Evolutionary conservation across 129 eudicot species (phyloP), one percentile per base, ranked within the genome.

Genomic region (Centella asiatica): DNA sequence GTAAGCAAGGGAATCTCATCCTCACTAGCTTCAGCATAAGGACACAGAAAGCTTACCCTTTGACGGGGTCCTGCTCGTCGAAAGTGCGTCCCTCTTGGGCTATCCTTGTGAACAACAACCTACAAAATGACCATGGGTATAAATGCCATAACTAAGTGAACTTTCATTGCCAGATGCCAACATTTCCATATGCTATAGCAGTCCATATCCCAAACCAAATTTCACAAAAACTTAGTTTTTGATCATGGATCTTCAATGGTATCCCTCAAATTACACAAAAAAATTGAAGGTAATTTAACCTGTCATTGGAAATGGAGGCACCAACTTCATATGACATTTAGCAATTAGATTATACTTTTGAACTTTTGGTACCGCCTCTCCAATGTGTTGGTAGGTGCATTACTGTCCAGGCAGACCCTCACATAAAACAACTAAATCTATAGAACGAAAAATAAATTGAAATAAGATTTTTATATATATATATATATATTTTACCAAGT

Each of bases 41-140:
- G 24, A 6, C 15, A 40, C 34, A 25, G 0, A 46, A 44, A 42
- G 48, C 53, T 67, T 66, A 85, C 97, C 78, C 66, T 79, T 71
- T 90, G 95, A 27, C 94, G 89, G 31, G 97, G 89, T 69, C 97
- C 97, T n/a, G 92, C 94, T 2, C 97, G 89, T 60, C 95, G 81
- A 67, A 86, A 90, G 78, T 90, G 97, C 37, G 62, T 74, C 74
- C 97, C 97, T 68, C 97, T 77, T 68, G 87, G 88, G 68, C 94
- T 85, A 65, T 84, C 66, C 45, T 56, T 78, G 74, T 90, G 97
- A 68, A 81, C 89, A 62, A 90, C 89, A 56, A 88, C 64, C 97
- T 90, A 44, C 51, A 70, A 68, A 64, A 36, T 44, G 19, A 22
- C 13, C 50, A 48, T 28, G 28, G 52, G 36, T 17, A 39, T 13